phyloP scores from a whole-genome alignment of 805 yeast species.

The Candida anglica region DNA sequence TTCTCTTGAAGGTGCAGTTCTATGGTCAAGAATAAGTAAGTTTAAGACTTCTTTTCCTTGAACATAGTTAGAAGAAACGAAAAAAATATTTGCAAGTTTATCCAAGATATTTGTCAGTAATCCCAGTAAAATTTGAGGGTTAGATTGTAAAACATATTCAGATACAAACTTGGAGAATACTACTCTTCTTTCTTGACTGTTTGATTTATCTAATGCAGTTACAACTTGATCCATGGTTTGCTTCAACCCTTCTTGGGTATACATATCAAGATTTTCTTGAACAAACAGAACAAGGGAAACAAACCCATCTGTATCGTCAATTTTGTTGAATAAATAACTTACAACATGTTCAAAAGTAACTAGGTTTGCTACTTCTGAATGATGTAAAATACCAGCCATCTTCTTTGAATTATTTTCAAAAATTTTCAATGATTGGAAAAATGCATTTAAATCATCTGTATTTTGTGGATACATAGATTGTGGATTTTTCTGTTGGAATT shows the following conservation, averaged over 20 bases:
- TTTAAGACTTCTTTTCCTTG: not conserved
- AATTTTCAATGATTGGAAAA: slow-evolving; percentile 10
- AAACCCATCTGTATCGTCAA: not conserved
- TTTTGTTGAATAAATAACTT: not conserved
- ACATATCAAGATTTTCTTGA: slow-evolving; percentile 1
- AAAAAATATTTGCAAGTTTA: slow-evolving; percentile 17
- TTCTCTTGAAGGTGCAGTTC: not conserved
- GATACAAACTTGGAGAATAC: not conserved
- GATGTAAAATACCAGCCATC: slow-evolving; percentile 9
- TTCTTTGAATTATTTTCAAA: slow-evolving; percentile 12
- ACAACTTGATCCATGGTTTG: not conserved
- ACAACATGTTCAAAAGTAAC: slow-evolving; percentile 7
- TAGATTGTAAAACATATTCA: slow-evolving; percentile 8
- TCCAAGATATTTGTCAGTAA: slow-evolving; percentile 18
- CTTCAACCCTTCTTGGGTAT: not conserved
- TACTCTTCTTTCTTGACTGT: not conserved
- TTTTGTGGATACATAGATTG: too few relatives aligned
- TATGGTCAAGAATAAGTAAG: not conserved
- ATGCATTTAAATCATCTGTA: too few relatives aligned
- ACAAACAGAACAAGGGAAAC: slow-evolving; percentile 2
- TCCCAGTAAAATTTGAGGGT: slow-evolving; percentile 10
- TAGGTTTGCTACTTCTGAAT: slow-evolving; percentile 6
- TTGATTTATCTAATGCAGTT: not conserved
- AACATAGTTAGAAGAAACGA: slow-evolving; percentile 11
- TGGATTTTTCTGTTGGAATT: too few relatives aligned